Evolutionary conservation across 1,284 basidiomycete species (phyloP).

Genomic region (Xerocomus nothofagi): DNA sequence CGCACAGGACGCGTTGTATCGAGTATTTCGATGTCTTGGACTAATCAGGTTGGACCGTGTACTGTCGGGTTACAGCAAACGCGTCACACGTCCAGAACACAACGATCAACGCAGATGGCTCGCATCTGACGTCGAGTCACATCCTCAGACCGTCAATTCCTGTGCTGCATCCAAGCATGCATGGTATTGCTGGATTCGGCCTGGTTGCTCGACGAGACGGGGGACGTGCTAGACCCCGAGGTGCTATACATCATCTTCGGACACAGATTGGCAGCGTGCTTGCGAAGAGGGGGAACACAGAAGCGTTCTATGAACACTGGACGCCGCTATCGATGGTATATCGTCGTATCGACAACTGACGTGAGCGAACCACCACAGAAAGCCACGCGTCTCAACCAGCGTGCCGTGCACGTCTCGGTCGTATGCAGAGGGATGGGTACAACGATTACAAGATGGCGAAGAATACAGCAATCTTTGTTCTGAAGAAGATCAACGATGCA

Average conservation of each 20-base stretch:
- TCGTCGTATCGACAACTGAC: slow-evolving; percentile 93
- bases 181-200: slow-evolving; percentile 99
- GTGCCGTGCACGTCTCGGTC: no score
- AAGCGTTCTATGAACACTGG: slow-evolving; percentile 96
- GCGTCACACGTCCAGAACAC: no score
- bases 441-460: no score
- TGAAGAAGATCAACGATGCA: no score
- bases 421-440: no score
- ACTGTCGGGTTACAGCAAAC: no score
- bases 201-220: slow-evolving; percentile 77
- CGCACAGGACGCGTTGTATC: no score
- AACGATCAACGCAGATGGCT: no score
- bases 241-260: slow-evolving; percentile 77
- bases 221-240: slow-evolving; percentile 49
- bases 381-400: slow-evolving; percentile 49
- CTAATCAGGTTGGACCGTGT: no score
- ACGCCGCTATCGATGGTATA: slow-evolving; percentile 93
- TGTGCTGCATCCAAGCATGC: slow-evolving; percentile 80
- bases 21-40: no score
- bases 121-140: slow-evolving; percentile 93
- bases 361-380: slow-evolving; percentile 85
- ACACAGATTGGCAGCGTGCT: slow-evolving; percentile 89
- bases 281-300: slow-evolving; percentile 73
- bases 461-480: no score
- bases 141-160: slow-evolving; percentile 87